A percentile compares a stretch with the other conserved stretches of the same genome.
Evolutionary conservation across 1,284 basidiomycete species (phyloP).

Genomic region (Ganoderma resinaceum): DNA sequence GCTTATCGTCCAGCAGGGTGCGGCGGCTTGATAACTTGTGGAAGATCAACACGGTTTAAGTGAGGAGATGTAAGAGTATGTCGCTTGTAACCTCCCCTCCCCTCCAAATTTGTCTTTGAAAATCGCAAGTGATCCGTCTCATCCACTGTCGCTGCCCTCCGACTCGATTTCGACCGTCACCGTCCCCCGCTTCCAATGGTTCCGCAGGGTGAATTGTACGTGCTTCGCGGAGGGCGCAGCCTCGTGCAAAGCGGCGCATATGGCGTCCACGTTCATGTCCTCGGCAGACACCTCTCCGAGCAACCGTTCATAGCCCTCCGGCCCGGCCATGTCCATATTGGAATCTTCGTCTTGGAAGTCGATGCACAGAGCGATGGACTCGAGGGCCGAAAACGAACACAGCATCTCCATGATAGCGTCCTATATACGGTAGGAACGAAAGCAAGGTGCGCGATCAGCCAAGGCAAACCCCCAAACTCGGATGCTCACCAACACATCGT

Average conservation of each 20-base stretch:
- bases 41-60: neutral
- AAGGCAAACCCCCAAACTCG: neutral
- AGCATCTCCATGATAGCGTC: neutral
- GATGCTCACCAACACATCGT: neutral
- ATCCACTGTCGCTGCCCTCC: neutral
- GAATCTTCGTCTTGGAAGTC: neutral
- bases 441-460: neutral
- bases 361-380: neutral
- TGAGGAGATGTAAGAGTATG: too few relatives aligned
- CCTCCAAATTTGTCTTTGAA: neutral
- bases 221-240: neutral
- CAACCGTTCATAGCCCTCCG: neutral
- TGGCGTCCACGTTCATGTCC: neutral
- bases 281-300: neutral
- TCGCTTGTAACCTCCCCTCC: too few relatives aligned
- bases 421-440: neutral
- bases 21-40: conserved; percentile 10
- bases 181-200: neutral
- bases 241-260: neutral
- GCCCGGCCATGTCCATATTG: too few relatives aligned
- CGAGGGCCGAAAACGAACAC: neutral
- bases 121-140: neutral
- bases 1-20: conserved; percentile 28
- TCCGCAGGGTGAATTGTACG: neutral
- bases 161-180: neutral